Percentiles rank a stretch among this genome's conserved stretches.
Conservation (phyloP, 164 flowering plant genomes). For the Magnolia kwangsiensis region DNA sequence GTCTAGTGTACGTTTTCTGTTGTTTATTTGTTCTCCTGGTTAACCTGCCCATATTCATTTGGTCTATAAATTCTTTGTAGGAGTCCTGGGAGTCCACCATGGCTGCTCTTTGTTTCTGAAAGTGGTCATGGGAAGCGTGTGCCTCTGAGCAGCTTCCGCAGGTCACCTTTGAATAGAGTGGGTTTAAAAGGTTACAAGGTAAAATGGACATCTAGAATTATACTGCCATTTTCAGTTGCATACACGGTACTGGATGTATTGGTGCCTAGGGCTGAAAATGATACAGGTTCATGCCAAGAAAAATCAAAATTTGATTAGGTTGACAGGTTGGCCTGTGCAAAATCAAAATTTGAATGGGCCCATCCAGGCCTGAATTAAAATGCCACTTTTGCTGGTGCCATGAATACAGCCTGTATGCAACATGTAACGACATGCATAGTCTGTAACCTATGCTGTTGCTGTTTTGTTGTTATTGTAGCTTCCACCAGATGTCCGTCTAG, state of each 20-base stretch:
- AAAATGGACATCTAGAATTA: conserved; percentile 3
- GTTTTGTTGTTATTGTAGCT: conserved; percentile 35
- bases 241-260: background rate
- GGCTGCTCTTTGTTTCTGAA: conserved; percentile 87
- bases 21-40: background rate
- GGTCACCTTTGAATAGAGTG: conserved; percentile 61
- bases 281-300: background rate
- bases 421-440: background rate
- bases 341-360: background rate
- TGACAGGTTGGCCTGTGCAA: background rate
- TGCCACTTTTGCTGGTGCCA: background rate
- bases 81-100: conserved; percentile 54
- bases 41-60: background rate
- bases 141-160: conserved; percentile 69
- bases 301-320: background rate
- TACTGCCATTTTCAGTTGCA: background rate
- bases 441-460: background rate
- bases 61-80: conserved; percentile 21
- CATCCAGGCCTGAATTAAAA: background rate
- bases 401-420: background rate
- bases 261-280: background rate
- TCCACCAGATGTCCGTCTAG: conserved; percentile 64
- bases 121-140: conserved; percentile 93
- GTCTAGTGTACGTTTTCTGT: background rate
- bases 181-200: conserved; percentile 93